These are phyloP conservation scores for Mycena citricolor DNA, from an alignment of 1,284 basidiomycete species.

Conservation along the genomic window DNA sequence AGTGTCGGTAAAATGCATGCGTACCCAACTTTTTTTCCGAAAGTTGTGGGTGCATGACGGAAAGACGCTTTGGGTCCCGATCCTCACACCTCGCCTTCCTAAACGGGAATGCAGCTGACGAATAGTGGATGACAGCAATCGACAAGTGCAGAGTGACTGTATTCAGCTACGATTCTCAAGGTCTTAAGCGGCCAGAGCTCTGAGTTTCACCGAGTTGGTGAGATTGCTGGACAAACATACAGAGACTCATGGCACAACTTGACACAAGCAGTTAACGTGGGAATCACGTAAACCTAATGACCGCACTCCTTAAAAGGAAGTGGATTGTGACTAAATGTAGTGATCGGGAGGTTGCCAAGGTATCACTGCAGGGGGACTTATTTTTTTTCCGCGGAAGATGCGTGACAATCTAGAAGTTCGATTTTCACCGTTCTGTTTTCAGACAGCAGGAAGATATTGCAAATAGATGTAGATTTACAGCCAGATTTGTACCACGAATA, in stretches of 20 bases:
- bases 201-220: not conserved
- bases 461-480: too few relatives aligned
- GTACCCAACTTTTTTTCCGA: conserved; percentile 68
- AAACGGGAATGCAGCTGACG: not conserved
- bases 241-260: too few relatives aligned
- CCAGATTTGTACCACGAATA: too few relatives aligned
- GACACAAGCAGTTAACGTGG: too few relatives aligned
- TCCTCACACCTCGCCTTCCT: not conserved
- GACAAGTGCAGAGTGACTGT: not conserved
- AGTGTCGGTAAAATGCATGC: conserved; percentile 21
- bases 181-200: not conserved
- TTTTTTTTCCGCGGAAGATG: too few relatives aligned
- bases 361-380: too few relatives aligned
- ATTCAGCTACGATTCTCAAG: not conserved
- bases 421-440: too few relatives aligned
- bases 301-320: conserved; percentile 5
- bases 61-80: not conserved
- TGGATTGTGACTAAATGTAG: conserved; percentile 13
- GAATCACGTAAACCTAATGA: too few relatives aligned
- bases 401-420: too few relatives aligned
- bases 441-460: too few relatives aligned
- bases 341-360: conserved; percentile 24
- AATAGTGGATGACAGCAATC: not conserved
- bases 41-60: conserved; percentile 67
- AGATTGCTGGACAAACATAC: not conserved